Conservation (phyloP, 148 eudicot species). For the Persicaria tinctoria region DNA sequence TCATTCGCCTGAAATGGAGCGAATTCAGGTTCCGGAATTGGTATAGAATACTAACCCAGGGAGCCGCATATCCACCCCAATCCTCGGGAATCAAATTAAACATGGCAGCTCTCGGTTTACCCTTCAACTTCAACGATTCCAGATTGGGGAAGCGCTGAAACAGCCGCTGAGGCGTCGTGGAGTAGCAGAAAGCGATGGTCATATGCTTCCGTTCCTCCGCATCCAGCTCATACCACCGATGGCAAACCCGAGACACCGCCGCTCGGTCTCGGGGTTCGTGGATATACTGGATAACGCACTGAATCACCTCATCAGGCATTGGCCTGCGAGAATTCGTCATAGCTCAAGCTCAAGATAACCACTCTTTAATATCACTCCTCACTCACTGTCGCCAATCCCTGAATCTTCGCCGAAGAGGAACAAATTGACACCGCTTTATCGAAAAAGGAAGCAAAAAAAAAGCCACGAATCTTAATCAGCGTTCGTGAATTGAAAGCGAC, state of each 20-base stretch:
- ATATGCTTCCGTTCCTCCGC: constrained; percentile 52
- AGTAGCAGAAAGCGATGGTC: constrained; percentile 75
- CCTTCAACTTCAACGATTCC: constrained; percentile 71
- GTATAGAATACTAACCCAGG: constrained; percentile 43
- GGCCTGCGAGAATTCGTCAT: constrained; percentile 12
- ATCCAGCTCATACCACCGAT: constrained; percentile 61
- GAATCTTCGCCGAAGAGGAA: not conserved
- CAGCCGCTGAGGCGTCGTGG: constrained; percentile 57
- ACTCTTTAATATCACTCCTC: not conserved
- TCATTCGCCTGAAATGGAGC: constrained; percentile 86
- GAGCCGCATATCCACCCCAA: constrained; percentile 90
- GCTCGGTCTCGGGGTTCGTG: constrained; percentile 57
- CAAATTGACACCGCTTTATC: not conserved
- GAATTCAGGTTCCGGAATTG: constrained; percentile 37
- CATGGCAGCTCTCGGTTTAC: constrained; percentile 95
- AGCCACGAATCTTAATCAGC: not conserved
- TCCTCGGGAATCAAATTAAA: constrained; percentile 83
- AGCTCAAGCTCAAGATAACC: constrained; percentile 1
- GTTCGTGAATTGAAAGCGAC: not conserved
- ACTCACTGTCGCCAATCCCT: not conserved
- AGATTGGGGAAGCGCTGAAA: constrained; percentile 54
- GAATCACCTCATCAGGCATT: constrained; percentile 54
- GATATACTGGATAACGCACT: constrained; percentile 53
- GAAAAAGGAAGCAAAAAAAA: not conserved
- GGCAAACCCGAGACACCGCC: constrained; percentile 54